Evolutionary conservation across 1,139 yeast species (phyloP).

Genomic region (Debaryomycetaceae sp.): DNA sequence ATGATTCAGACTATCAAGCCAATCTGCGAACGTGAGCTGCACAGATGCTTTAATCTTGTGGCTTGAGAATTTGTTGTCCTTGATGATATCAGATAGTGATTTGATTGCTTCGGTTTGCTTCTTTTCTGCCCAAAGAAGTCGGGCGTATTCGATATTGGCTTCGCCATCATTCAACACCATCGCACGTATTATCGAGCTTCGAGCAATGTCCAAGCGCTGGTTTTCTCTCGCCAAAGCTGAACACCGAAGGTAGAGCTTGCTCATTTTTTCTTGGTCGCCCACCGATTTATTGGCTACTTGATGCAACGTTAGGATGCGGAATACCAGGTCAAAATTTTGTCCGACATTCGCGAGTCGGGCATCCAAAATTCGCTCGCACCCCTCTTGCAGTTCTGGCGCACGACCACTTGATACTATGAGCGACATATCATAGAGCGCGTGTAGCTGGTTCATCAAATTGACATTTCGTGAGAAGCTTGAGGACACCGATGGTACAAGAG

Average conservation of each 20-base stretch:
- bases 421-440: constrained; percentile 57
- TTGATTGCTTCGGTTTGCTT: constrained; percentile 81
- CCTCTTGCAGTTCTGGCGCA: constrained; percentile 1
- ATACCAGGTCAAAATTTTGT: constrained; percentile 51
- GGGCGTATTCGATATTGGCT: constrained; percentile 74
- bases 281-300: constrained; percentile 42
- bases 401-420: constrained; percentile 11
- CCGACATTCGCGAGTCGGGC: constrained; percentile 41
- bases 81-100: constrained; percentile 37
- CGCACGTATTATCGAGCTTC: constrained; percentile 63
- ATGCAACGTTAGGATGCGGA: constrained; percentile 51
- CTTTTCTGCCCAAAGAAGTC: constrained; percentile 83
- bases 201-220: constrained; percentile 62
- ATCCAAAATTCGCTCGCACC: constrained; percentile 16
- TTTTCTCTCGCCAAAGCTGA: constrained; percentile 63
- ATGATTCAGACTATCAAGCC: constrained; percentile 85
- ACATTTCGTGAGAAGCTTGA: constrained; percentile 55
- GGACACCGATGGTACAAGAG: constrained; percentile 48
- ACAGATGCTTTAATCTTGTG: constrained; percentile 30
- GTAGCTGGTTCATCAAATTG: constrained; percentile 50
- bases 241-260: constrained; percentile 46
- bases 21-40: constrained; percentile 70
- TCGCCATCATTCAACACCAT: constrained; percentile 35
- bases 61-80: constrained; percentile 9
- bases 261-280: constrained; percentile 17